Evolutionary conservation across 495 filamentous ascomycete genomes (phyloP).

Genomic region (Daldinia decipiens): DNA sequence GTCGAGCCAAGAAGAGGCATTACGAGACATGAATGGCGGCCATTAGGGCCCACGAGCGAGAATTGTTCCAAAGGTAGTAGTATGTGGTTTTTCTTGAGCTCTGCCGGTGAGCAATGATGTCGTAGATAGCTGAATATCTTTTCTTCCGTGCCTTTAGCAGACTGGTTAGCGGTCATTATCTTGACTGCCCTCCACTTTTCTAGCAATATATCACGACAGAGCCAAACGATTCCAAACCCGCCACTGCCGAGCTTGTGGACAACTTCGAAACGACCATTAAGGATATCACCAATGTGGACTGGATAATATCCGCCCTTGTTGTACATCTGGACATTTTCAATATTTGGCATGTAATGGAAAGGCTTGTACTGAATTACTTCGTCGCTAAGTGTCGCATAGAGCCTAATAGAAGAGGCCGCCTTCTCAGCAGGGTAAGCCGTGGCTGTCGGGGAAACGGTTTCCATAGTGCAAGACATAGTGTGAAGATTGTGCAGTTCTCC

Average conservation of each 20-base stretch:
- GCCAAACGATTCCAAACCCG: slow-evolving; percentile 64
- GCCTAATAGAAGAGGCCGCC: neutral
- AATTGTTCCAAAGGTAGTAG: slow-evolving; percentile 47
- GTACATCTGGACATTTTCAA: slow-evolving; percentile 47
- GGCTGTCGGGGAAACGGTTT: no score
- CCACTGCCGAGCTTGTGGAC: slow-evolving; percentile 66
- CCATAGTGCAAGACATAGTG: no score
- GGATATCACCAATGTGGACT: slow-evolving; percentile 57
- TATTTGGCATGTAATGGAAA: neutral
- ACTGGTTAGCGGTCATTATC: slow-evolving; percentile 33
- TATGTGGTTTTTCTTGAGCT: slow-evolving; percentile 29
- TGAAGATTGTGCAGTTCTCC: neutral
- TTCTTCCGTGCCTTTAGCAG: slow-evolving; percentile 17
- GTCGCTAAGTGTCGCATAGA: neutral
- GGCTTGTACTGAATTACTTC: slow-evolving; percentile 24
- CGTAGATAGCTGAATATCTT: slow-evolving; percentile 20
- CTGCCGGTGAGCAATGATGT: neutral
- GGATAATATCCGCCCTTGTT: slow-evolving; percentile 56
- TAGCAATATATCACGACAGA: slow-evolving; percentile 57
- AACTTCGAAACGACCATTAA: slow-evolving; percentile 56
- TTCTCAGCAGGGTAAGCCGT: no score
- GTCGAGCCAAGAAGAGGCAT: slow-evolving; percentile 24
- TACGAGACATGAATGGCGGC: slow-evolving; percentile 52
- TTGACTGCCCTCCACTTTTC: slow-evolving; percentile 46
- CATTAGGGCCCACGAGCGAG: slow-evolving; percentile 53